phyloP scores from a whole-genome alignment of 139 green algal genomes.

The Bryopsis sp. region DNA sequence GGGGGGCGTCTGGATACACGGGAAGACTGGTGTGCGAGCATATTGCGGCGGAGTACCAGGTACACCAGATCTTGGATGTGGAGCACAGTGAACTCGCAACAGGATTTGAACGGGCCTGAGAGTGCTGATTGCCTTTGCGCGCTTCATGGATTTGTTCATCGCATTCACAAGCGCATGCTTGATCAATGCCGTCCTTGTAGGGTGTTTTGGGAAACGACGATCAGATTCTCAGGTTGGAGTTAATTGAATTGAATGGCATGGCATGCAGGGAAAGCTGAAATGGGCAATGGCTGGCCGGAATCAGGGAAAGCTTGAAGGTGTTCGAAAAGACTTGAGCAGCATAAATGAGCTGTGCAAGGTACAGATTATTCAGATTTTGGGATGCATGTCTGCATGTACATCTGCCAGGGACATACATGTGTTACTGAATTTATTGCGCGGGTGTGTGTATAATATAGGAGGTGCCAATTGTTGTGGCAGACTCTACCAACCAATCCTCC shows the following conservation, averaged over 20 bases:
- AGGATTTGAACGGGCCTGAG: too few relatives aligned
- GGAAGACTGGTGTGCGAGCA: slow-evolving; percentile 18
- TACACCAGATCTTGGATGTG: too few relatives aligned
- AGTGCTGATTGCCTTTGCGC: too few relatives aligned
- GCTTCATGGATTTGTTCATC: too few relatives aligned
- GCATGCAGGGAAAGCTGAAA: slow-evolving; percentile 31
- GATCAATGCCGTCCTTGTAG: too few relatives aligned
- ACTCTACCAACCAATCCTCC: slow-evolving; percentile 40
- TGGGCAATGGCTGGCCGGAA: slow-evolving; percentile 77
- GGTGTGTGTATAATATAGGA: slow-evolving; percentile 23
- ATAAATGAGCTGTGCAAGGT: slow-evolving; percentile 38
- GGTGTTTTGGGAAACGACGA: too few relatives aligned
- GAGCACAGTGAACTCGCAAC: too few relatives aligned
- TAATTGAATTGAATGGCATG: too few relatives aligned
- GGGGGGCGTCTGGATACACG: slow-evolving; percentile 10
- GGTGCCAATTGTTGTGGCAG: slow-evolving; percentile 53
- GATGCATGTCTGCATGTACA: neutral
- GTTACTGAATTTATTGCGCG: neutral
- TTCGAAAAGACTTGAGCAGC: slow-evolving; percentile 35
- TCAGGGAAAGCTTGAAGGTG: slow-evolving; percentile 53
- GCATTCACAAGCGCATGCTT: too few relatives aligned
- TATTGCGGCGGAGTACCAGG: slow-evolving; percentile 13
- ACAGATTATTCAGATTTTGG: slow-evolving; percentile 8
- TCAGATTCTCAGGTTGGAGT: too few relatives aligned
- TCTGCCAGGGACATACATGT: neutral